Conservation (phyloP, 352 stramenopile genomes). For the Phytophthora podocarpi region DNA sequence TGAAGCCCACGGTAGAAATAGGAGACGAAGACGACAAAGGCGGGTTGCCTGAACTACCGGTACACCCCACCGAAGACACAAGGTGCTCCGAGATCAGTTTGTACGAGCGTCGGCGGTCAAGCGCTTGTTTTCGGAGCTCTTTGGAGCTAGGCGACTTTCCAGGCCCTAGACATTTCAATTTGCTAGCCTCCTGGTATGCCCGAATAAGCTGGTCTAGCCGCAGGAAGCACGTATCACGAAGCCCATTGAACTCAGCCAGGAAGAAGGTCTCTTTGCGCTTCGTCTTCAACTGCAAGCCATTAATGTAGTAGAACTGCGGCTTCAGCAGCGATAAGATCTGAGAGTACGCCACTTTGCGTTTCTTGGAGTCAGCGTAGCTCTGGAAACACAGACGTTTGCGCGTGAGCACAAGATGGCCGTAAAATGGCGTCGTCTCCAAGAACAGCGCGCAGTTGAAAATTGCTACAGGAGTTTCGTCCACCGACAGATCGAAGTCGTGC, state of each 20-base stretch:
- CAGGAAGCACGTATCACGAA: slow-evolving; percentile 74
- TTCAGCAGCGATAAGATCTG: slow-evolving; percentile 74
- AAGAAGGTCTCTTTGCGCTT: slow-evolving; percentile 71
- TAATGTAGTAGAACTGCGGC: slow-evolving; percentile 88
- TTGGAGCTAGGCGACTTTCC: slow-evolving; percentile 40
- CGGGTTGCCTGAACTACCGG: slow-evolving; percentile 1
- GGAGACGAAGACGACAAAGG: slow-evolving; percentile 30
- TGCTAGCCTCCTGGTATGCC: slow-evolving; percentile 62
- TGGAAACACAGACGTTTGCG: slow-evolving; percentile 73
- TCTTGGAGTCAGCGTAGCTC: slow-evolving; percentile 48
- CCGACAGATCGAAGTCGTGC: slow-evolving; percentile 50
- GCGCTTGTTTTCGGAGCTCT: slow-evolving; percentile 55
- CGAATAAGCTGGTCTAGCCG: slow-evolving; percentile 75
- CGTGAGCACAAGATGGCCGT: slow-evolving; percentile 77
- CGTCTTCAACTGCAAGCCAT: slow-evolving; percentile 76
- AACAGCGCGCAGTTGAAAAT: slow-evolving; percentile 85
- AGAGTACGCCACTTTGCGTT: slow-evolving; percentile 64
- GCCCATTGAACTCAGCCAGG: slow-evolving; percentile 79
- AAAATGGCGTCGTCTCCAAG: slow-evolving; percentile 69
- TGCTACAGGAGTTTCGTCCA: slow-evolving; percentile 53
- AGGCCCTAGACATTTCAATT: slow-evolving; percentile 13
- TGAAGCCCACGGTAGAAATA: slow-evolving; percentile 49
- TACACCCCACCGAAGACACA: slow-evolving; percentile 18
- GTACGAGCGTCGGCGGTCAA: slow-evolving; percentile 65
- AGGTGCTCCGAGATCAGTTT: slow-evolving; percentile 46